Conservation (phyloP, 129 eudicot species). For the Helianthus tuberosus region DNA sequence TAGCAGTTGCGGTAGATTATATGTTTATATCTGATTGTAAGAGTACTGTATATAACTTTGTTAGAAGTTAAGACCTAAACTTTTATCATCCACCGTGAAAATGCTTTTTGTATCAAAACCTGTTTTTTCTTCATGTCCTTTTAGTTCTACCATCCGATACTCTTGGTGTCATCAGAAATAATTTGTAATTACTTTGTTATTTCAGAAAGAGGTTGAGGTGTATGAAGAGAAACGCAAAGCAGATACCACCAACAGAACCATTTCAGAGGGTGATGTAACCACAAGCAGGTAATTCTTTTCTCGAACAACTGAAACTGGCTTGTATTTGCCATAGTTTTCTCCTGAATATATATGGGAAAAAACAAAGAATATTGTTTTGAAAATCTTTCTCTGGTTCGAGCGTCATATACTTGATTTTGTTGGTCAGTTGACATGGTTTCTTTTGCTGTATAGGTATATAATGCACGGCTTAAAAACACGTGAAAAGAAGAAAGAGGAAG, state of each 20-base stretch:
- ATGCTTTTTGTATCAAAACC: not conserved
- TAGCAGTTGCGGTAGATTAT: not conserved
- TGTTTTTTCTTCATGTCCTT: not conserved
- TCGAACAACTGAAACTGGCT: not conserved
- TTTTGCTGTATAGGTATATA: conserved; percentile 42
- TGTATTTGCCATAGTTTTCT: conserved; percentile 10
- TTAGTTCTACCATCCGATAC: not conserved
- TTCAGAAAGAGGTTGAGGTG: conserved; percentile 80
- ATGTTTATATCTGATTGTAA: not conserved
- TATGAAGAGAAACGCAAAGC: conserved; percentile 30
- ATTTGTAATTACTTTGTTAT: conserved; percentile 5
- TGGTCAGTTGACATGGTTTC: not conserved
- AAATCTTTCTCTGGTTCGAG: not conserved
- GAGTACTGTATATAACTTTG: not conserved
- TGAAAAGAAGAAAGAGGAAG: conserved; percentile 75
- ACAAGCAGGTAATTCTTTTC: conserved; percentile 58
- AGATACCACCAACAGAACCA: conserved; percentile 30
- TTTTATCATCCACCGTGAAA: not conserved
- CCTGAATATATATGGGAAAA: not conserved
- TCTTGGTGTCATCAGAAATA: too few species aligned
- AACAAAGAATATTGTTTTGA: not conserved
- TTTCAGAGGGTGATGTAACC: conserved; percentile 54
- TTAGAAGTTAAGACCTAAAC: not conserved
- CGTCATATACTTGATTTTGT: not conserved
- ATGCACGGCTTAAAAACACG: conserved; percentile 49